Evolutionary conservation across 176 grass and related monocot genomes (phyloP).

Genomic region (Phyllostachys edulis): DNA sequence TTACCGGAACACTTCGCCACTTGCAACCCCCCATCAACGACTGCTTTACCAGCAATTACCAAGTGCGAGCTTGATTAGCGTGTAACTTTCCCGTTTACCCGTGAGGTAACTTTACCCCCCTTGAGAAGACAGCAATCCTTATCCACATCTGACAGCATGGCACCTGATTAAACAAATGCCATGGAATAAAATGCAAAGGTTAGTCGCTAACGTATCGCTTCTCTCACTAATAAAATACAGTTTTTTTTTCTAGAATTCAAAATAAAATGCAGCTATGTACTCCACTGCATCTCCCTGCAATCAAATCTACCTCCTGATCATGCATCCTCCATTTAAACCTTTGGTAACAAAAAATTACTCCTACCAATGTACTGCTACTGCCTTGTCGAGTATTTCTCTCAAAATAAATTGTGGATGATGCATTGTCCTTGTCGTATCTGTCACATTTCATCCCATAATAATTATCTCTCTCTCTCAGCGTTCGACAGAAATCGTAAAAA

Average conservation of each 20-base stretch:
- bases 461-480: too few relatives aligned
- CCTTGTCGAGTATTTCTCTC: not conserved
- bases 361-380: not conserved
- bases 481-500: not conserved
- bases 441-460: not conserved
- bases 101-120: conserved; percentile 24
- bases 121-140: conserved; percentile 47
- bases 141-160: conserved; percentile 42
- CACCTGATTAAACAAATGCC: conserved; percentile 16
- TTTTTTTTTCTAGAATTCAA: too few relatives aligned
- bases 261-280: not conserved
- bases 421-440: not conserved
- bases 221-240: not conserved
- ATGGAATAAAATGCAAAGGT: not conserved
- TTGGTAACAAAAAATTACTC: too few relatives aligned
- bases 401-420: not conserved
- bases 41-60: conserved; percentile 10
- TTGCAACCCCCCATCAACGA: not conserved
- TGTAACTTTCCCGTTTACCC: conserved; percentile 45
- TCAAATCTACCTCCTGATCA: not conserved
- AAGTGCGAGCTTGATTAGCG: not conserved
- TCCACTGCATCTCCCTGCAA: not conserved
- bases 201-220: not conserved
- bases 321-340: not conserved
- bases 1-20: not conserved